Evolutionary conservation across 1,284 basidiomycete species (phyloP).

Genomic region (Cerioporus squamosus): DNA sequence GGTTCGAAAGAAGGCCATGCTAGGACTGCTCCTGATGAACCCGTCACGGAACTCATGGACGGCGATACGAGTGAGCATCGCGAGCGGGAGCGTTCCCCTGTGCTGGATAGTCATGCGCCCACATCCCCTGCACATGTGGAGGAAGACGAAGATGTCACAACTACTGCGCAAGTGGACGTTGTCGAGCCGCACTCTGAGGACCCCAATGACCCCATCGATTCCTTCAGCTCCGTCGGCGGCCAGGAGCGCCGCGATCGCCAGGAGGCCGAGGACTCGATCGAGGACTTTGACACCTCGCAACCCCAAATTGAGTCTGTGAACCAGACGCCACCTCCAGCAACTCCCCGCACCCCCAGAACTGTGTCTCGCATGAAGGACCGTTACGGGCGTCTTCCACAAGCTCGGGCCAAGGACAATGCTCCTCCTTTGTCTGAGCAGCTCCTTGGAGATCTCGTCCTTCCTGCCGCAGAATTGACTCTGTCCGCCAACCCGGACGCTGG

Average conservation of each 20-base stretch:
- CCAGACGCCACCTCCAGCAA: slow-evolving; percentile 24
- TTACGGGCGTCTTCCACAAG: slow-evolving; percentile 31
- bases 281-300: slow-evolving; percentile 39
- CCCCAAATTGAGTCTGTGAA: not conserved
- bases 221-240: slow-evolving; percentile 20
- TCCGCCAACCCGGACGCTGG: slow-evolving; percentile 11
- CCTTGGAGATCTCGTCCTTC: not conserved
- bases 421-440: slow-evolving; percentile 10
- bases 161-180: not conserved
- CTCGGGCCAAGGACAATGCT: not conserved
- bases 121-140: not conserved
- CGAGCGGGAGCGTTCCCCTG: slow-evolving; percentile 7
- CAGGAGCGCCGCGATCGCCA: slow-evolving; percentile 1
- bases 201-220: slow-evolving; percentile 27
- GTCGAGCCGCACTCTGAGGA: slow-evolving; percentile 14
- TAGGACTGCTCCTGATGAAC: not conserved
- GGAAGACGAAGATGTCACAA: not conserved
- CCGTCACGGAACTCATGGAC: not conserved
- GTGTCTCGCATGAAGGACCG: slow-evolving; percentile 43
- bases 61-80: not conserved
- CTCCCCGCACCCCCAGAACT: slow-evolving; percentile 33
- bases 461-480: slow-evolving; percentile 3
- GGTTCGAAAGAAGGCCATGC: not conserved
- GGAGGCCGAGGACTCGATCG: no score
- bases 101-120: not conserved